Percentiles rank a stretch among this genome's conserved stretches.
Conservation (phyloP, 2,329 filamentous ascomycete species). For the Graphilbum fragrans region DNA sequence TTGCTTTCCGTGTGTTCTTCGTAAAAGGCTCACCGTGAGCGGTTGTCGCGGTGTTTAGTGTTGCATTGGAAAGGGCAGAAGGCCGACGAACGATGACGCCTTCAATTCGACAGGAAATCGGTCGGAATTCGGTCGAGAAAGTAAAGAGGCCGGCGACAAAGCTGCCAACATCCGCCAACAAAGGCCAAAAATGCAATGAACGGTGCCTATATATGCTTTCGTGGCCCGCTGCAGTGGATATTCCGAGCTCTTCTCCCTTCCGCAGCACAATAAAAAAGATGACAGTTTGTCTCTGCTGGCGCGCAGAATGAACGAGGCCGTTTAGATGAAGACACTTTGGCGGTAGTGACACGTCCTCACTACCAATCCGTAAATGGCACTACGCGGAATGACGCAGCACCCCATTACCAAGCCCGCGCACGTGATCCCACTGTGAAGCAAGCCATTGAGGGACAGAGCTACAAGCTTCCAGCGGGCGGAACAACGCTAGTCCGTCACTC, state of each 20-base stretch:
- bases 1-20: neutral
- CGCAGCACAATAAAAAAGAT: neutral
- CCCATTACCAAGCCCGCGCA: neutral
- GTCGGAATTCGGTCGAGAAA: no score
- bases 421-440: slow-evolving; percentile 1
- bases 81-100: neutral
- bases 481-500: no score
- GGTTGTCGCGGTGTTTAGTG: neutral
- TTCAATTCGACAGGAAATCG: neutral
- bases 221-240: neutral
- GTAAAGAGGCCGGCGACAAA: no score
- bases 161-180: no score
- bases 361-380: neutral
- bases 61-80: neutral
- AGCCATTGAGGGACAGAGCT: no score
- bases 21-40: neutral
- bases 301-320: neutral
- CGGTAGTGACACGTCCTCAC: neutral
- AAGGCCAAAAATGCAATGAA: no score
- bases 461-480: neutral
- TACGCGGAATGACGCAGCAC: slow-evolving; percentile 4
- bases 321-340: slow-evolving; percentile 4
- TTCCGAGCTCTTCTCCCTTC: slow-evolving; percentile 2
- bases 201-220: no score
- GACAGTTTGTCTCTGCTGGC: neutral